Evolutionary conservation across 2,329 filamentous ascomycete genomes (phyloP).

Genomic region (Stemphylium lycopersici): DNA sequence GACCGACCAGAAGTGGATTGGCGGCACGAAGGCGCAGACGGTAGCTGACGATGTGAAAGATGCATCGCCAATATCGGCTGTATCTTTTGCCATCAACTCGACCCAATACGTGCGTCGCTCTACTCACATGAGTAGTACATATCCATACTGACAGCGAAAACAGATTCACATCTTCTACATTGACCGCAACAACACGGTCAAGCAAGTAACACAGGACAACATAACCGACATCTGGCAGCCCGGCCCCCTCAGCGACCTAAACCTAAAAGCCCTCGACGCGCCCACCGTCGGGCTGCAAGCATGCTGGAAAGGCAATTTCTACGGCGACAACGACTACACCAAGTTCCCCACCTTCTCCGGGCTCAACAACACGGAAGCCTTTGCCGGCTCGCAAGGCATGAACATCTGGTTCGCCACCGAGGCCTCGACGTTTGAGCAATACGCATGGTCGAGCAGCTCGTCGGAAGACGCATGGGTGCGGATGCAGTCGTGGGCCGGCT

Average conservation of each 20-base stretch:
- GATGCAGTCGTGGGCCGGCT: slow-evolving; percentile 46
- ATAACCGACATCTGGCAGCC: slow-evolving; percentile 49
- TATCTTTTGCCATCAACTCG: slow-evolving; percentile 48
- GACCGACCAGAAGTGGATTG: slow-evolving; percentile 46
- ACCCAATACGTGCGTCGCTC: slow-evolving; percentile 43
- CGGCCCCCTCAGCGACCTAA: slow-evolving; percentile 67
- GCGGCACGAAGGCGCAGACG: slow-evolving; percentile 47
- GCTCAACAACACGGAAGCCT: slow-evolving; percentile 29
- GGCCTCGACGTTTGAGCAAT: slow-evolving; percentile 49
- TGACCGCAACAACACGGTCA: slow-evolving; percentile 47
- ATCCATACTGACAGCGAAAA: neutral
- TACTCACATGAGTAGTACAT: neutral
- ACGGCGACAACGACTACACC: slow-evolving; percentile 46
- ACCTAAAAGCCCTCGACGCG: slow-evolving; percentile 85
- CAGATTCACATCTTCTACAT: slow-evolving; percentile 52
- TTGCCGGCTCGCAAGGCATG: slow-evolving; percentile 46
- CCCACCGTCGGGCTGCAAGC: slow-evolving; percentile 88
- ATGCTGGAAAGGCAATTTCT: slow-evolving; percentile 74
- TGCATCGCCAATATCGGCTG: slow-evolving; percentile 52
- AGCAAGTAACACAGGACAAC: slow-evolving; percentile 50
- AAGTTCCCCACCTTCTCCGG: slow-evolving; percentile 45
- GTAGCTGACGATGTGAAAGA: slow-evolving; percentile 54
- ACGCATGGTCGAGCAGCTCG: slow-evolving; percentile 50
- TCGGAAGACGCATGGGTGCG: slow-evolving; percentile 43
- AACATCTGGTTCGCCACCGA: slow-evolving; percentile 54